These are phyloP conservation scores for Alnus glutinosa DNA, from an alignment of 306 rosid genomes.

Conservation along the genomic window DNA sequence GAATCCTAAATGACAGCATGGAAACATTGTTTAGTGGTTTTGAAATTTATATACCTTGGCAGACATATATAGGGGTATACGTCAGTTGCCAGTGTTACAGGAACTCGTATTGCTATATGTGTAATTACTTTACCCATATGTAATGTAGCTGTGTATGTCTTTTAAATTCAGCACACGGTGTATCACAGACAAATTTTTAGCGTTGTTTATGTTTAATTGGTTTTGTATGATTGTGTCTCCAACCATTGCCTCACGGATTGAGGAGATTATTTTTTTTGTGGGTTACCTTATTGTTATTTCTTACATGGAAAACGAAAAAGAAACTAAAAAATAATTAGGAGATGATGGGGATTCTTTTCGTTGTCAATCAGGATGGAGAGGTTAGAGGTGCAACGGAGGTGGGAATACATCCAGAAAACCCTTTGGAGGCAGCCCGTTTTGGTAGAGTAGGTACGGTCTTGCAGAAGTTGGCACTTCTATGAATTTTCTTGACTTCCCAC, in stretches of 20 bases:
- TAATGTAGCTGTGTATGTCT: slow-evolving; percentile 34
- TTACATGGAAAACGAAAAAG: too few species aligned
- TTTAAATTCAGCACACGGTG: slow-evolving; percentile 23
- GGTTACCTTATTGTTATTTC: too few species aligned
- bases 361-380: too few species aligned
- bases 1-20: slow-evolving; percentile 52
- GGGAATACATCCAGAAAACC: too few species aligned
- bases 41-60: slow-evolving; percentile 33
- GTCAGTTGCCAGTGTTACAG: slow-evolving; percentile 31
- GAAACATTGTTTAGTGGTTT: slow-evolving; percentile 27
- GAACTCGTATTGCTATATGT: slow-evolving; percentile 33
- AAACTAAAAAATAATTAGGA: too few species aligned
- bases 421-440: too few species aligned
- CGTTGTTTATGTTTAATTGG: slow-evolving; percentile 14
- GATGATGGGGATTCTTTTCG: too few species aligned
- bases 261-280: background rate
- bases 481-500: too few species aligned
- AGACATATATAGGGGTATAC: slow-evolving; percentile 33
- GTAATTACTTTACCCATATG: slow-evolving; percentile 37
- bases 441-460: too few species aligned
- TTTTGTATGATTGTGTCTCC: background rate
- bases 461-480: too few species aligned
- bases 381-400: too few species aligned
- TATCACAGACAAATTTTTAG: slow-evolving; percentile 25
- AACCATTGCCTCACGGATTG: background rate